Percentiles rank a stretch among this genome's conserved stretches.
phyloP scores from a whole-genome alignment of 257 asterid species.

The Leptodermis oblonga region DNA sequence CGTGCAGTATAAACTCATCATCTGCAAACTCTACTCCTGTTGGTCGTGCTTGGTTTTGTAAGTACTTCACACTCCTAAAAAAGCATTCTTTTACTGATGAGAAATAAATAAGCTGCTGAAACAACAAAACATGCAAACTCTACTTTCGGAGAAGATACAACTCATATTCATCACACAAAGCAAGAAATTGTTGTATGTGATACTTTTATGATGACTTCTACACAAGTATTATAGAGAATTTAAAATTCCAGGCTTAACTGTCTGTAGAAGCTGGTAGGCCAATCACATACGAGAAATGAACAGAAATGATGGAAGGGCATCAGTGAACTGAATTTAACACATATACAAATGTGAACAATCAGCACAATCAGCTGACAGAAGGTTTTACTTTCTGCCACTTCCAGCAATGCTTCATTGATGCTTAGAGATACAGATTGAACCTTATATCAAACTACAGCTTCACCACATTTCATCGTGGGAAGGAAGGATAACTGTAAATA shows the following conservation, averaged over 20 bases:
- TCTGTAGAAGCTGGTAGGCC: background rate
- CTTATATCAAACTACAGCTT: background rate
- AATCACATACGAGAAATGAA: background rate
- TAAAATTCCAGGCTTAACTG: background rate
- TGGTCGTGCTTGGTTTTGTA: slow-evolving; percentile 69
- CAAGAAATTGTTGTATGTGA: background rate
- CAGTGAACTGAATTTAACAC: background rate
- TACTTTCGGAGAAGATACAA: background rate
- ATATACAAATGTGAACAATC: background rate
- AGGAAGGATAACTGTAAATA: background rate
- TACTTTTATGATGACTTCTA: background rate
- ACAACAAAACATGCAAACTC: background rate
- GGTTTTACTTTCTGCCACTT: background rate
- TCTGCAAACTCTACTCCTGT: slow-evolving; percentile 51
- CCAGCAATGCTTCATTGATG: background rate
- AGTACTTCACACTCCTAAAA: slow-evolving; percentile 60
- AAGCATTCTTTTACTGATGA: background rate
- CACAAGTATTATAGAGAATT: background rate
- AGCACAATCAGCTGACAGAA: background rate
- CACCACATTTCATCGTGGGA: background rate
- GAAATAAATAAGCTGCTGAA: background rate
- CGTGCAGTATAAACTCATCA: slow-evolving; percentile 78
- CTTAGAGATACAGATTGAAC: background rate
- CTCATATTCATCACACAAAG: background rate
- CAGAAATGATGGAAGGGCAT: background rate